Percentiles rank a stretch among this genome's conserved stretches.
Evolutionary conservation across 2,329 filamentous ascomycete species (phyloP).

Genomic region (Exophiala sp.): DNA sequence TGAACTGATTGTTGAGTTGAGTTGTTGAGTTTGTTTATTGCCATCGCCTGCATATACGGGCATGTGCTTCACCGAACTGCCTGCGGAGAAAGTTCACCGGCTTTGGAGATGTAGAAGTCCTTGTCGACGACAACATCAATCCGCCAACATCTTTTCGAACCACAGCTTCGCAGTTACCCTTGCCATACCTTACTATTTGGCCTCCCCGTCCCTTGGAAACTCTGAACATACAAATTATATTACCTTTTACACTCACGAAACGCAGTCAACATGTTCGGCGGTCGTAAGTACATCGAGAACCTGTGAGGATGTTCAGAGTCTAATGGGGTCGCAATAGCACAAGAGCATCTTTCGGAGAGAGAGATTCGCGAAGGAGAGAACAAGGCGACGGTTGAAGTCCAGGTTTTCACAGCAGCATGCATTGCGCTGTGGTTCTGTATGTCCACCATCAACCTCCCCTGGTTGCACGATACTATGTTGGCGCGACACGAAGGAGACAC

Average conservation of each 20-base stretch:
- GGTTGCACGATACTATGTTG: neutral
- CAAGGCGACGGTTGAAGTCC: slow-evolving; percentile 50
- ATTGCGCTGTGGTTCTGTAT: slow-evolving; percentile 58
- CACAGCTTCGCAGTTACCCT: too few species aligned
- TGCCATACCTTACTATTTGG: neutral
- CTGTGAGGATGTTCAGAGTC: neutral
- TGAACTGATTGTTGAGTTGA: too few species aligned
- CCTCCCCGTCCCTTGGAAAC: neutral
- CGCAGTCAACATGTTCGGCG: slow-evolving; percentile 18
- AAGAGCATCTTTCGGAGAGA: slow-evolving; percentile 43
- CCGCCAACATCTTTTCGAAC: too few species aligned
- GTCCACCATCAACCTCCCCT: slow-evolving; percentile 28
- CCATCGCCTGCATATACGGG: neutral
- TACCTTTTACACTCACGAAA: neutral
- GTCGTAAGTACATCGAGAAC: slow-evolving; percentile 14
- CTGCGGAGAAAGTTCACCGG: neutral
- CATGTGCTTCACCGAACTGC: neutral
- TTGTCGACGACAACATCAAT: too few species aligned
- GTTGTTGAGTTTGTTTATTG: neutral
- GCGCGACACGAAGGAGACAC: neutral
- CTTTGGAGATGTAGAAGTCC: too few species aligned
- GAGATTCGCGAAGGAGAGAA: slow-evolving; percentile 49
- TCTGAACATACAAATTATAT: too few species aligned
- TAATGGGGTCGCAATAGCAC: slow-evolving; percentile 11
- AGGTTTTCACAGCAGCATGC: slow-evolving; percentile 49